Evolutionary conservation across 2,329 filamentous ascomycete species (phyloP).

Genomic region (Apiospora aurea): DNA sequence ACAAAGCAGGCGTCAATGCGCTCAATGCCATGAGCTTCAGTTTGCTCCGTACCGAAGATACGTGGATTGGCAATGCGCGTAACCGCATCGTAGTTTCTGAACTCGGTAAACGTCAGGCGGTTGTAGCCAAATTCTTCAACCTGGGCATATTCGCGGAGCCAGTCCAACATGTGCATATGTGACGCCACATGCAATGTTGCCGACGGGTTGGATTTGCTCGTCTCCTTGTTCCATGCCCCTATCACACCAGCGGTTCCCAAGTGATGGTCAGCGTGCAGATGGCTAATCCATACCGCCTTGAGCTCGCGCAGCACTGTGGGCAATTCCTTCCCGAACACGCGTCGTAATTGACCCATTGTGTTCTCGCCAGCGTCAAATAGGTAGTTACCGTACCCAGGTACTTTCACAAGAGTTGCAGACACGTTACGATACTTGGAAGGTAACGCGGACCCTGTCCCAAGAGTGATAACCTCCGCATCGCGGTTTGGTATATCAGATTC

Average conservation of each 20-base stretch:
- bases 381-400: constrained; percentile 87
- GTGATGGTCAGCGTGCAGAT: constrained; percentile 96
- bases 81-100: constrained; percentile 16
- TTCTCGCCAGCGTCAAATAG: constrained; percentile 93
- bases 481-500: constrained; percentile 73
- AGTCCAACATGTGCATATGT: constrained; percentile 73
- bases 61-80: constrained; percentile 35
- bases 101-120: constrained; percentile 44
- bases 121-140: constrained; percentile 79
- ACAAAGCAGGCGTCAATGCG: constrained; percentile 74
- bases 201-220: constrained; percentile 42
- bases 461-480: constrained; percentile 82
- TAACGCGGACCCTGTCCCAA: constrained; percentile 89
- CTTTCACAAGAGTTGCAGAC: constrained; percentile 82
- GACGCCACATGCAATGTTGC: constrained; percentile 71
- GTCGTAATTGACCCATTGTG: constrained; percentile 84
- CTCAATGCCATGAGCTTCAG: constrained; percentile 65
- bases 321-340: constrained; percentile 71
- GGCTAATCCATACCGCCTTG: constrained; percentile 88
- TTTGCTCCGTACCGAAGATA: constrained; percentile 46
- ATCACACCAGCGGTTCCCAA: constrained; percentile 85
- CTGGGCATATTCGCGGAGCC: constrained; percentile 79
- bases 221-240: constrained; percentile 76
- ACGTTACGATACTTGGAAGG: constrained; percentile 97
- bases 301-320: constrained; percentile 80